Base-by-base conservation (phyloP, 2,329 filamentous ascomycete genomes). In the Neophaeococcomyces mojaviensis region DNA sequence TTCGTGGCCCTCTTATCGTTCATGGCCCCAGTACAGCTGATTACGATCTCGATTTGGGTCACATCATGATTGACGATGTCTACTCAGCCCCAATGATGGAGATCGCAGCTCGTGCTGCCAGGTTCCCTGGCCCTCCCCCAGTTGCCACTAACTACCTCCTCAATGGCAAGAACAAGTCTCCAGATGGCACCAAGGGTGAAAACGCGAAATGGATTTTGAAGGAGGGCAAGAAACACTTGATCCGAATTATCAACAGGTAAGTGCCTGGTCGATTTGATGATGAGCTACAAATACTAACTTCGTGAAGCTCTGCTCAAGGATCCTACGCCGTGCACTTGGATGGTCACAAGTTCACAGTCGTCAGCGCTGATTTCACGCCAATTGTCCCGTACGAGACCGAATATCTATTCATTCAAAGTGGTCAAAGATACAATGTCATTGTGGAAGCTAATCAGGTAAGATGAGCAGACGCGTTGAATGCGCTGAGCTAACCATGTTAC, bases 351-450 rank as follows among this genome's bases (percentile, higher is more conserved):
- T 61, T 68, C 56, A 64, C 56, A 1, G 60, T 68, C 4, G 61
- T 67, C 9, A 60, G 62, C 39, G 56, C 65, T 3, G 65, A 68
- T 40, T 65, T 61, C 13, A 53, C 61, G 7, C 64, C 58, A 15
- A 56, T 59, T 3, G 59, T 63, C 3, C 64, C 64, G 1, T 67
- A 72, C 1, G 72, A 74, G 47, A 76, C 80, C 2, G 68, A 76
- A 16, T 74, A 76, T 72, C 71, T 86, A 6, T 84, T 83, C 52
- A 54, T 86, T 7, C 68, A 76, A 34, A 73, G 80, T 22, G 82
- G 59, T 26, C 59, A 62, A 46, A 47, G 59, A 33, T 61, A 60
- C 40, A 49, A 58, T 24, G 57, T 62, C 36, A 52, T 61, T 35
- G 52, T 62, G 19, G 49, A 58, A 44, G 48, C 46, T 20, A 42